Percentiles rank a stretch among this genome's conserved stretches.
phyloP scores from a whole-genome alignment of 768 basidiomycete genomes.

The Russula sp. region DNA sequence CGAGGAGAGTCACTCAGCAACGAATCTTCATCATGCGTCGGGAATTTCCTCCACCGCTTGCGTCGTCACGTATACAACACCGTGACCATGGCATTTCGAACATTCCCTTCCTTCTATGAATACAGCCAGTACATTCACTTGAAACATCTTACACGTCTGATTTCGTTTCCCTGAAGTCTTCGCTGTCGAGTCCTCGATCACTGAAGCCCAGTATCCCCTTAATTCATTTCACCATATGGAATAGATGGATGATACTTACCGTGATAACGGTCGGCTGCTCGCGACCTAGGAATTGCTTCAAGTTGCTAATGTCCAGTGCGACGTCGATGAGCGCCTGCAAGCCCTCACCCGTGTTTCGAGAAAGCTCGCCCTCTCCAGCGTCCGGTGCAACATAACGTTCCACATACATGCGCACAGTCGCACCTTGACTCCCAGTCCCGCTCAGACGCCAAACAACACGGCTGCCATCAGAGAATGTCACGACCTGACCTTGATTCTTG shows the following conservation, averaged over 20 bases:
- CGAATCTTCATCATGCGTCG: no score
- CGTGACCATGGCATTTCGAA: not conserved
- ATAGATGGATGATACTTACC: constrained; percentile 14
- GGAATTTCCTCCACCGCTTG: no score
- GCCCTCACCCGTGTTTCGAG: constrained; percentile 80
- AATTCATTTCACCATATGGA: not conserved
- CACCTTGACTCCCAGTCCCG: constrained; percentile 94
- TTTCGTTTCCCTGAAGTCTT: not conserved
- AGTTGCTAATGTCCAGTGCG: constrained; percentile 77
- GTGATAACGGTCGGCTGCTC: constrained; percentile 97
- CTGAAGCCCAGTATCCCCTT: not conserved
- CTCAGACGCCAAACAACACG: constrained; percentile 94
- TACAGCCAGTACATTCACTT: constrained; percentile 1
- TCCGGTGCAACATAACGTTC: constrained; percentile 82
- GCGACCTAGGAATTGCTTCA: constrained; percentile 81
- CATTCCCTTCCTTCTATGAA: not conserved
- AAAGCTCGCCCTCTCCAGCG: constrained; percentile 65
- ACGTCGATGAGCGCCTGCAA: constrained; percentile 95
- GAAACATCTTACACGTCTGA: not conserved
- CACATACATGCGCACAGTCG: constrained; percentile 94
- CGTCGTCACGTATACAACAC: not conserved
- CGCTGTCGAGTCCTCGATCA: not conserved
- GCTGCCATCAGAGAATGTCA: constrained; percentile 87
- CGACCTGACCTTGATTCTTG: constrained; percentile 93
- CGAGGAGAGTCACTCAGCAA: no score